phyloP scores from a whole-genome alignment of 1,284 basidiomycete genomes.

The Malassezia caprae region DNA sequence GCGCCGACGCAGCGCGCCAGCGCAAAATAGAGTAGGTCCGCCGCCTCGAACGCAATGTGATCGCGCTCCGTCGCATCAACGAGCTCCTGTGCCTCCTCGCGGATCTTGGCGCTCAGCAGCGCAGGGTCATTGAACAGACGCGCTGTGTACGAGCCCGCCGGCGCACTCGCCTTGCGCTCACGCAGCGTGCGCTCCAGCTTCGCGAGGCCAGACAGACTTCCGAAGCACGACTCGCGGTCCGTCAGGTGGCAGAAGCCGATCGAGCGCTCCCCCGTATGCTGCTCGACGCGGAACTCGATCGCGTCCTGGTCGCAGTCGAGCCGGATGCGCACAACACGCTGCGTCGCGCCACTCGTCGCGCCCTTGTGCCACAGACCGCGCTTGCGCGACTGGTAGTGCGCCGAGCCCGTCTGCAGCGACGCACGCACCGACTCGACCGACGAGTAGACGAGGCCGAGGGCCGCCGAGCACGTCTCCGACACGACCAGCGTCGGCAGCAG shows the following conservation, averaged over 20 bases:
- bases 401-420: conserved; percentile 76
- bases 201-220: conserved; percentile 61
- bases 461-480: conserved; percentile 55
- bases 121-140: conserved; percentile 73
- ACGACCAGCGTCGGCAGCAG: conserved; percentile 80
- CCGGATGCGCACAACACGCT: conserved; percentile 71
- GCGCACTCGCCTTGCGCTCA: conserved; percentile 64
- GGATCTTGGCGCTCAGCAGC: conserved; percentile 81
- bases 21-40: conserved; percentile 89
- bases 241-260: conserved; percentile 78
- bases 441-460: conserved; percentile 93
- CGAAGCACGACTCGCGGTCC: conserved; percentile 64
- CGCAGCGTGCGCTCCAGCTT: conserved; percentile 73
- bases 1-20: conserved; percentile 74
- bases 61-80: conserved; percentile 71
- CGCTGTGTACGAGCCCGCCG: conserved; percentile 83
- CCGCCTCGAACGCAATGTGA: conserved; percentile 81
- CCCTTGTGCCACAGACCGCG: conserved; percentile 96
- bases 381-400: conserved; percentile 83
- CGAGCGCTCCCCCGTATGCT: conserved; percentile 57
- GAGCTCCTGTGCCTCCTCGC: conserved; percentile 95
- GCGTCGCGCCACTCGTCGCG: conserved; percentile 85
- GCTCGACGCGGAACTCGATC: conserved; percentile 80
- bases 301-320: conserved; percentile 89
- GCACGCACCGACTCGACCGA: conserved; percentile 75